Percentiles rank a stretch among this genome's conserved stretches.
Conservation (phyloP, 2,329 filamentous ascomycete genomes). For the Zymoseptoria brevis region DNA sequence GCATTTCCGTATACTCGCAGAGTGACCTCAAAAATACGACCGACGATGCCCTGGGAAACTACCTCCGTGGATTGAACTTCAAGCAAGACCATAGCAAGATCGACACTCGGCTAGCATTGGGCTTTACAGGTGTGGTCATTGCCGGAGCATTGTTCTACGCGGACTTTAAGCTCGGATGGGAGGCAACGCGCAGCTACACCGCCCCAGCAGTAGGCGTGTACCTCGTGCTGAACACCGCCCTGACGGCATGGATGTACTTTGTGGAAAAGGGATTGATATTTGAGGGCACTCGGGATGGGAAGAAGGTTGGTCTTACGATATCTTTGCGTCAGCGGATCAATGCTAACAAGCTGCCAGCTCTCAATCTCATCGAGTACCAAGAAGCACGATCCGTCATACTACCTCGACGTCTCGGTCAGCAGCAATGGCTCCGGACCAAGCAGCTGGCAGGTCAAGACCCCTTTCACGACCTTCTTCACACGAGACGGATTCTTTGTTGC, state of each 20-base stretch:
- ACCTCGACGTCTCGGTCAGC: slow-evolving; percentile 51
- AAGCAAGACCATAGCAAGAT: slow-evolving; percentile 70
- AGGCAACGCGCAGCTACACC: slow-evolving; percentile 74
- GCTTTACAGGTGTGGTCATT: slow-evolving; percentile 73
- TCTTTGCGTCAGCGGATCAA: background rate
- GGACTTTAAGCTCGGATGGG: slow-evolving; percentile 88
- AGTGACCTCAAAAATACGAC: slow-evolving; percentile 92
- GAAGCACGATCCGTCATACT: slow-evolving; percentile 77
- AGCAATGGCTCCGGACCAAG: slow-evolving; percentile 10
- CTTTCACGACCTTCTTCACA: slow-evolving; percentile 68
- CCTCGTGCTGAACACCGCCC: slow-evolving; percentile 64
- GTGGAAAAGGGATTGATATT: slow-evolving; percentile 81
- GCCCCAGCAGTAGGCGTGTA: slow-evolving; percentile 72
- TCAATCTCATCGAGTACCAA: slow-evolving; percentile 63
- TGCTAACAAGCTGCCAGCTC: slow-evolving; percentile 46
- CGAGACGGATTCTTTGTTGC: slow-evolving; percentile 66
- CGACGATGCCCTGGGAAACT: slow-evolving; percentile 89
- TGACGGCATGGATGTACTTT: slow-evolving; percentile 77
- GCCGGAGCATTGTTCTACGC: slow-evolving; percentile 78
- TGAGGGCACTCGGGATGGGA: slow-evolving; percentile 61
- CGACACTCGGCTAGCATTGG: slow-evolving; percentile 75
- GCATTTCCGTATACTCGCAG: slow-evolving; percentile 30
- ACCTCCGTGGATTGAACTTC: slow-evolving; percentile 83
- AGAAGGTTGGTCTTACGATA: slow-evolving; percentile 45
- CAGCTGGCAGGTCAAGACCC: slow-evolving; percentile 48